Evolutionary conservation across 2,329 filamentous ascomycete genomes (phyloP).

Genomic region (Pleurostoma richardsiae): DNA sequence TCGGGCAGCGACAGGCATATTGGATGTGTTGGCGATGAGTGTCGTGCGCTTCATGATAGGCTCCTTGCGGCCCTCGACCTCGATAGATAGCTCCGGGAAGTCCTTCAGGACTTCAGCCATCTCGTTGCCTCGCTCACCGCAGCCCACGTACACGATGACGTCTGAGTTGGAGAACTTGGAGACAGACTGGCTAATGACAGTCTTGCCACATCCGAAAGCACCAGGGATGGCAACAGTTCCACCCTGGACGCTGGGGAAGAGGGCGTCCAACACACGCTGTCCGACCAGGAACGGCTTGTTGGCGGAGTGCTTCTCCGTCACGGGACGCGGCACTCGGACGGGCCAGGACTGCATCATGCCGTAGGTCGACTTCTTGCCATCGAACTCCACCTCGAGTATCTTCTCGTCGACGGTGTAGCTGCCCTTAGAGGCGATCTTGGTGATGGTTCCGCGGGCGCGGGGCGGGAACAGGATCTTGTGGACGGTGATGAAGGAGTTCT

Average conservation of each 20-base stretch:
- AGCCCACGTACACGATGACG: constrained; percentile 96
- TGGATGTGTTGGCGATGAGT: constrained; percentile 97
- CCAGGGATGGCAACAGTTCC: constrained; percentile 97
- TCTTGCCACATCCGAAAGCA: constrained; percentile 98
- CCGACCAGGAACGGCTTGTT: constrained; percentile 92
- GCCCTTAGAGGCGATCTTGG: constrained; percentile 81
- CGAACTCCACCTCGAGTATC: constrained; percentile 93
- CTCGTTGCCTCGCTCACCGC: constrained; percentile 86
- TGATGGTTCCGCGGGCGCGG: constrained; percentile 86
- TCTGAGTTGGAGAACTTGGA: constrained; percentile 99
- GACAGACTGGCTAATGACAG: constrained; percentile 95
- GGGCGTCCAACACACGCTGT: constrained; percentile 90
- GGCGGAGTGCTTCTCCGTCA: constrained; percentile 86
- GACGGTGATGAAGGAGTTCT: constrained; percentile 90
- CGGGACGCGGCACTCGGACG: constrained; percentile 89
- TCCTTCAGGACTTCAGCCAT: constrained; percentile 99
- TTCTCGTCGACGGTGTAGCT: constrained; percentile 93
- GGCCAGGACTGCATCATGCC: constrained; percentile 99
- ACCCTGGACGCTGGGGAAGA: constrained; percentile 95
- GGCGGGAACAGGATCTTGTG: constrained; percentile 93
- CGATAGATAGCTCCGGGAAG: constrained; percentile 95
- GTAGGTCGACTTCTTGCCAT: constrained; percentile 89
- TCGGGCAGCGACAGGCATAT: constrained; percentile 98
- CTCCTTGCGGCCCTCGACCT: constrained; percentile 89
- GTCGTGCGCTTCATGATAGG: constrained; percentile 99